phyloP scores from a whole-genome alignment of 129 eudicot species.

The Arctium lappa region DNA sequence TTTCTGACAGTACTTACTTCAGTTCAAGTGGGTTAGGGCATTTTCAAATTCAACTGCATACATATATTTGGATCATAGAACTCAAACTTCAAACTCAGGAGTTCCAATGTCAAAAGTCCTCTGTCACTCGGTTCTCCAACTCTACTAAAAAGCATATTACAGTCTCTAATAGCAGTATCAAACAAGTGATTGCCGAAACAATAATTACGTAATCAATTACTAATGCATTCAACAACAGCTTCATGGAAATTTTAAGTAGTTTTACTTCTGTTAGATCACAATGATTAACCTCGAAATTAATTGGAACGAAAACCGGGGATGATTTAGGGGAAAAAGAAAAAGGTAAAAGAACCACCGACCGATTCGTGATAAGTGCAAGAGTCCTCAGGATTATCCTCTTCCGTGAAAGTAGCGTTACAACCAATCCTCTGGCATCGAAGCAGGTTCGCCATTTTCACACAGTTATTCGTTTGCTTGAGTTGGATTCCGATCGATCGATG shows the following conservation, averaged over 20 bases:
- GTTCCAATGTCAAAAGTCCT: not conserved
- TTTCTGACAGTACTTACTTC: too few relatives aligned
- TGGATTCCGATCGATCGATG: constrained; percentile 17
- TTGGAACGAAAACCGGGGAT: not conserved
- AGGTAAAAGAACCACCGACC: constrained; percentile 32
- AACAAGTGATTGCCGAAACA: not conserved
- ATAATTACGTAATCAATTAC: not conserved
- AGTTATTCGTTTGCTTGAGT: not conserved
- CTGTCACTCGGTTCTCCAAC: not conserved
- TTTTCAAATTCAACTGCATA: not conserved
- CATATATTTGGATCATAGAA: not conserved
- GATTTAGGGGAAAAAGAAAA: constrained; percentile 2
- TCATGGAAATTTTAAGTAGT: not conserved
- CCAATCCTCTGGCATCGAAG: constrained; percentile 94
- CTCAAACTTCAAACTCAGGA: constrained; percentile 1
- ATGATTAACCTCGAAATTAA: not conserved
- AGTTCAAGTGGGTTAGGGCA: too few relatives aligned
- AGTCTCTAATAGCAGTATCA: not conserved
- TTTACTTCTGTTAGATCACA: not conserved
- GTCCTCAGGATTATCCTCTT: constrained; percentile 76
- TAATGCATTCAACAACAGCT: constrained; percentile 1
- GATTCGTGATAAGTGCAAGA: constrained; percentile 82
- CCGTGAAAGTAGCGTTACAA: constrained; percentile 79
- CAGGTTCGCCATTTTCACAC: constrained; percentile 38
- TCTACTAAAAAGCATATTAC: not conserved